Conservation (phyloP, 2,329 filamentous ascomycete species). For the Corniculantispora saksenae region DNA sequence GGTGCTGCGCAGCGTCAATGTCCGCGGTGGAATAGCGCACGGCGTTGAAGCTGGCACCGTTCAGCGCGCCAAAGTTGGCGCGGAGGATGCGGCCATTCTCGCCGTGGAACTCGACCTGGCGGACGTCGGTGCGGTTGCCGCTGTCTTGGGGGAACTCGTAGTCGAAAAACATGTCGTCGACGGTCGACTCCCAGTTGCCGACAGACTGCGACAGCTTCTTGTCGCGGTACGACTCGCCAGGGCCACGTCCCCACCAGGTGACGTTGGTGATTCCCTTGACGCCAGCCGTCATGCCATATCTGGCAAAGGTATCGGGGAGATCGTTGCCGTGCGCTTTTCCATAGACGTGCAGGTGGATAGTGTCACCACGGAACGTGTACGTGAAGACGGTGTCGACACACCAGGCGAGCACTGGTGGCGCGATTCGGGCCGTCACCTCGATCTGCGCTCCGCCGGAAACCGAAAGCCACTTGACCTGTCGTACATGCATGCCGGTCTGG, state of each 20-base stretch:
- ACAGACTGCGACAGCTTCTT: constrained; percentile 62
- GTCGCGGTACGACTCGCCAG: constrained; percentile 66
- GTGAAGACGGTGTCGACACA: constrained; percentile 50
- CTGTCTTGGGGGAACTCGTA: constrained; percentile 71
- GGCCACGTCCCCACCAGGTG: constrained; percentile 69
- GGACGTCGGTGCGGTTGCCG: constrained; percentile 64
- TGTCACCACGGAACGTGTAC: constrained; percentile 54
- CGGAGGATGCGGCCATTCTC: constrained; percentile 40
- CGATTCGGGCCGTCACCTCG: constrained; percentile 53
- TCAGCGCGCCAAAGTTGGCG: constrained; percentile 46
- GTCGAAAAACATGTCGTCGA: constrained; percentile 56
- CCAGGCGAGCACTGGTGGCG: constrained; percentile 66
- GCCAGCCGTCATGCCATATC: constrained; percentile 60
- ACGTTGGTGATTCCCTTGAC: constrained; percentile 40
- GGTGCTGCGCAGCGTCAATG: constrained; percentile 56
- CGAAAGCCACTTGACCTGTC: constrained; percentile 35
- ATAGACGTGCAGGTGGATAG: constrained; percentile 51
- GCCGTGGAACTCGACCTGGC: constrained; percentile 55
- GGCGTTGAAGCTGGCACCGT: constrained; percentile 57
- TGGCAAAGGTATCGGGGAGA: constrained; percentile 59
- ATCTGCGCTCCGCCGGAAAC: constrained; percentile 39
- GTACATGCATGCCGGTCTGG: constrained; percentile 46
- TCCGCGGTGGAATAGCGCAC: constrained; percentile 57
- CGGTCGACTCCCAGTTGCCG: constrained; percentile 49
- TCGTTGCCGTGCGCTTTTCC: constrained; percentile 49